Evolutionary conservation across 2,329 filamentous ascomycete genomes (phyloP).

Genomic region (Colletotrichum eleusines): DNA sequence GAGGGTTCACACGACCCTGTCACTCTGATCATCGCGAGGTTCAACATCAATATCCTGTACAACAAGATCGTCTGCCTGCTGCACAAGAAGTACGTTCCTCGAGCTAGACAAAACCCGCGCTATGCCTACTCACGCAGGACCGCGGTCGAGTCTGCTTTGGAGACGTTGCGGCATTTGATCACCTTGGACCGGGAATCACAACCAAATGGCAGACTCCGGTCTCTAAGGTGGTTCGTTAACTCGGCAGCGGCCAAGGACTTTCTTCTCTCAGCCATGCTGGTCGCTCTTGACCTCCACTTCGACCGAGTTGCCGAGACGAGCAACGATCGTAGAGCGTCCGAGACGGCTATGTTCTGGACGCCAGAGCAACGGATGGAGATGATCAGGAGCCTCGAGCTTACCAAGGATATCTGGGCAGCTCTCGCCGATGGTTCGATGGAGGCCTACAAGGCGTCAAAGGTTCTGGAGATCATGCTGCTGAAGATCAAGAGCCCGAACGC

Average conservation of each 20-base stretch:
- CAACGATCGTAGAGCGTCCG: conserved; percentile 54
- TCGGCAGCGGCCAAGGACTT: conserved; percentile 88
- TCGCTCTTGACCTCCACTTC: conserved; percentile 85
- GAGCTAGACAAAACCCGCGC: conserved; percentile 80
- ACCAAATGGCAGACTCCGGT: conserved; percentile 76
- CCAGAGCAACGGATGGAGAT: conserved; percentile 77
- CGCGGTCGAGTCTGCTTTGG: conserved; percentile 88
- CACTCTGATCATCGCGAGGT: conserved; percentile 86
- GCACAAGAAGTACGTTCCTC: conserved; percentile 87
- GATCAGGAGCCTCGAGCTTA: conserved; percentile 78
- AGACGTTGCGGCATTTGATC: conserved; percentile 81
- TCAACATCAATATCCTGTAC: conserved; percentile 86
- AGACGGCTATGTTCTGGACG: conserved; percentile 67
- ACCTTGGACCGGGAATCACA: conserved; percentile 82
- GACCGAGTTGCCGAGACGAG: conserved; percentile 64
- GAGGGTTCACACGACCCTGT: conserved; percentile 84
- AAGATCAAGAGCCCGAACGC: conserved; percentile 72
- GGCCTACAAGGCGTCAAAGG: conserved; percentile 85
- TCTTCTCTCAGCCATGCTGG: conserved; percentile 84
- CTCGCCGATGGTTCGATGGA: conserved; percentile 85
- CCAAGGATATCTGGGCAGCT: conserved; percentile 83
- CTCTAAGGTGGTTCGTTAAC: conserved; percentile 82
- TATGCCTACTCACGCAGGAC: conserved; percentile 87
- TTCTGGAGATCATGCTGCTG: conserved; percentile 86
- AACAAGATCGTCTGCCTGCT: conserved; percentile 91